Evolutionary conservation across 2,329 filamentous ascomycete species (phyloP), one percentile per base, ranked within the genome.

Genomic region (Diaporthe helianthi): DNA sequence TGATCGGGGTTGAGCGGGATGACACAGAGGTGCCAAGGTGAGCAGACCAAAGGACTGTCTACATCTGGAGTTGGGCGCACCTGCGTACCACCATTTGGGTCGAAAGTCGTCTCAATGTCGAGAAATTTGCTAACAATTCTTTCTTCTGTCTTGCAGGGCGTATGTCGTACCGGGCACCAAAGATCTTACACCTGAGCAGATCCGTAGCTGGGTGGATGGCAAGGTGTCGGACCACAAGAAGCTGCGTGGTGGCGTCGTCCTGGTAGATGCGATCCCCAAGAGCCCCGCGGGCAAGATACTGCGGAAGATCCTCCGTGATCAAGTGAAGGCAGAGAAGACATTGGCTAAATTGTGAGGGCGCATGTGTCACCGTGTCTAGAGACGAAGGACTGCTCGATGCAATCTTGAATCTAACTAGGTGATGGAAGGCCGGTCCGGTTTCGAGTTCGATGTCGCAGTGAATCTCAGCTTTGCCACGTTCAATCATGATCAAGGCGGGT

Each of bases 201-300:
- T 78, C 9, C 61, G 70, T 15, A 58, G 72, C 15, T 77, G 75
- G 74, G 74, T 76, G 44, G 73, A 72, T 15, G 69, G 67, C 19
- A 73, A 74, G 53, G 73, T 77, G 0, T 70, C 74, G 5, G 69
- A 73, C 31, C 72, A 76, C 58, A 78, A 78, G 72, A 73, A 72
- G 54, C 75, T 83, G 60, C 74, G 80, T 9, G 79, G 80, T 49
- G 80, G 80, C 29, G 76, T 81, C 1, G 71, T 79, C 66, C 88
- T 89, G 73, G 77, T 87, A 17, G 81, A 85, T 26, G 83, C 82
- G 69, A 85, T 91, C 31, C 89, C 89, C 2, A 91, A 90, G 81
- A 89, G 86, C 74, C 84, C 87, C 1, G 86, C 85, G 70, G 89
- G 89, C 3, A 91, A 91, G 82, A 87, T 91, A 66, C 77, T 91